Percentiles rank a stretch among this genome's conserved stretches.
phyloP scores from a whole-genome alignment of 345 rosid genomes.

The Ricinus communis region DNA sequence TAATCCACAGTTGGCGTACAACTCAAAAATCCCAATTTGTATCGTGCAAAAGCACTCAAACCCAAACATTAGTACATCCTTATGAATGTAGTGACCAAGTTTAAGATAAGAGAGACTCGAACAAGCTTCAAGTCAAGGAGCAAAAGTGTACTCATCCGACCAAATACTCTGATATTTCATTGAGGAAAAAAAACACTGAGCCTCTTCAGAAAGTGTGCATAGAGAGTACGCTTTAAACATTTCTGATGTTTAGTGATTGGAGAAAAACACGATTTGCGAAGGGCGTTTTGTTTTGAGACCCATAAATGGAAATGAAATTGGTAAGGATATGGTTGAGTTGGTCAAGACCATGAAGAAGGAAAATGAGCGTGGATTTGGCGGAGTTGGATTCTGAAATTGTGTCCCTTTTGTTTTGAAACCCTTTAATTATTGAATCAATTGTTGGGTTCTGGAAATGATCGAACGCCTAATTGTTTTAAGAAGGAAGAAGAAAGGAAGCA shows the following conservation, averaged over 20 bases:
- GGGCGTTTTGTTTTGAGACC: constrained; percentile 42
- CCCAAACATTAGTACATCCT: constrained; percentile 49
- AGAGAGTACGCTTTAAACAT: constrained; percentile 64
- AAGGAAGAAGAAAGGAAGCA: too few relatives aligned
- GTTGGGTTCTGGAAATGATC: too few relatives aligned
- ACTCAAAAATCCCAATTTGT: constrained; percentile 56
- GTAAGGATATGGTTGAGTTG: constrained; percentile 56
- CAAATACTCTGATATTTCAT: constrained; percentile 55
- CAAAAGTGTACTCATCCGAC: constrained; percentile 70
- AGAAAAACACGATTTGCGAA: constrained; percentile 48
- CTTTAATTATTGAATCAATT: too few relatives aligned
- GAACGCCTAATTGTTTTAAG: too few relatives aligned
- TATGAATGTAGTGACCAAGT: constrained; percentile 50
- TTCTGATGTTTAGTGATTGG: constrained; percentile 49
- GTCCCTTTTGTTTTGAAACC: too few relatives aligned
- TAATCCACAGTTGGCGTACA: constrained; percentile 38
- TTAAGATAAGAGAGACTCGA: constrained; percentile 33
- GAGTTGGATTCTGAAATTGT: constrained; percentile 49
- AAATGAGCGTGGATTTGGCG: constrained; percentile 65
- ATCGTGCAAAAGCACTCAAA: constrained; percentile 48
- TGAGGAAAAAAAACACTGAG: constrained; percentile 44
- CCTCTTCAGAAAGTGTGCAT: constrained; percentile 42
- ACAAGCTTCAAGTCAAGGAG: constrained; percentile 68
- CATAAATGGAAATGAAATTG: constrained; percentile 71
- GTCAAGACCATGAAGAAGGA: constrained; percentile 57